These are phyloP conservation scores for Cenchrus purpureus DNA, from an alignment of 176 grass and related monocot genomes.

Conservation along the genomic window DNA sequence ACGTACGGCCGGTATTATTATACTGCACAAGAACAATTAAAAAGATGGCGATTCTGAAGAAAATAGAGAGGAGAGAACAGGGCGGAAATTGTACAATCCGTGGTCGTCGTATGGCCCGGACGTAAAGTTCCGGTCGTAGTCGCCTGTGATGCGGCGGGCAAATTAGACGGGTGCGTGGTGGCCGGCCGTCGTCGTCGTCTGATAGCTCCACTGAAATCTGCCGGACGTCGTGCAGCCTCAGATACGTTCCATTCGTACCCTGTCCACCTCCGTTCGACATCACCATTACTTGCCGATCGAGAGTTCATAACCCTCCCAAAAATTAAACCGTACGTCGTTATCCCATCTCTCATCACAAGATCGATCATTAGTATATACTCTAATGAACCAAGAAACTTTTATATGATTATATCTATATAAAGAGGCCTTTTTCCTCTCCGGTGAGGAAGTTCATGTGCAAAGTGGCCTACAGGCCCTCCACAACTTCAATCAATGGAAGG, in stretches of 20 bases:
- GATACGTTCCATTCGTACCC: not conserved
- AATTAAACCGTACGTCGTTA: not conserved
- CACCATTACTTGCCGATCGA: not conserved
- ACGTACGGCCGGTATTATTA: not conserved
- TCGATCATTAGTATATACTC: not conserved
- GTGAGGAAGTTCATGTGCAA: slow-evolving; percentile 37
- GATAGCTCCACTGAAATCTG: slow-evolving; percentile 33
- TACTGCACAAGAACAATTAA: not conserved
- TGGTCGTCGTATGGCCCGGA: not conserved
- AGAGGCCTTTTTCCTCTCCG: not conserved
- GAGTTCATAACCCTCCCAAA: not conserved
- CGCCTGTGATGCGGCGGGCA: slow-evolving; percentile 25
- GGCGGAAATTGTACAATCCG: no score
- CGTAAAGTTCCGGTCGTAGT: not conserved
- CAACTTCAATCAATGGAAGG: not conserved
- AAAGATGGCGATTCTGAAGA: not conserved
- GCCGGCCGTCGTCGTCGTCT: not conserved
- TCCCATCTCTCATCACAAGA: not conserved
- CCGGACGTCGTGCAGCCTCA: not conserved
- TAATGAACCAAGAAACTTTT: not conserved
- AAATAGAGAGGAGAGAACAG: not conserved
- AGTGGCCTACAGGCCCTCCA: slow-evolving; percentile 10
- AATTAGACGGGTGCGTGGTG: slow-evolving; percentile 12
- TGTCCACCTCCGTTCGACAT: slow-evolving; percentile 17
- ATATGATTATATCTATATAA: not conserved